Evolutionary conservation across 345 rosid genomes (phyloP).

Genomic region (Rhodamnia argentea): DNA sequence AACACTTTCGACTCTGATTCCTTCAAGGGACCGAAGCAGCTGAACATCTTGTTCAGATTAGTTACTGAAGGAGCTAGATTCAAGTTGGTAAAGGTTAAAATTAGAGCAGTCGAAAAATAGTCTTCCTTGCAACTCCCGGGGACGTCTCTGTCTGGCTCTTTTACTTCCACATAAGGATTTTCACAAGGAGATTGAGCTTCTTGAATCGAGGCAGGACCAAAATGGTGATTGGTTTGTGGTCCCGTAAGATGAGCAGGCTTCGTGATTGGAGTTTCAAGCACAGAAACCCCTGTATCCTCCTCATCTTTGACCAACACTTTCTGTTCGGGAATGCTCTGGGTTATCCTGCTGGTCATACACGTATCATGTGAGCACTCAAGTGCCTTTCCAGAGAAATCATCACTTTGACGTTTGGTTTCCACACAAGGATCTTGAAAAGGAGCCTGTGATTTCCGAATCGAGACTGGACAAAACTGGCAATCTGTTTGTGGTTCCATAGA

Average conservation of each 20-base stretch:
- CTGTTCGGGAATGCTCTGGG: neutral
- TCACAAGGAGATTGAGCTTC: neutral
- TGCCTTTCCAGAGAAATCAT: neutral
- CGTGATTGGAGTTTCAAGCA: neutral
- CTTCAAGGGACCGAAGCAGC: constrained; percentile 33
- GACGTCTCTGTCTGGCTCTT: neutral
- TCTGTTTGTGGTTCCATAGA: constrained; percentile 2
- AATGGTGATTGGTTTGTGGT: neutral
- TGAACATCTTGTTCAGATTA: constrained; percentile 42
- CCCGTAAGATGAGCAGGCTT: neutral
- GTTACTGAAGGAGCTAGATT: constrained; percentile 33
- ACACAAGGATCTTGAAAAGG: neutral
- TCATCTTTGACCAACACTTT: neutral
- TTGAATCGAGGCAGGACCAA: neutral
- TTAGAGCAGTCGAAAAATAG: constrained; percentile 31
- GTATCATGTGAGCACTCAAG: neutral
- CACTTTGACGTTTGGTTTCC: neutral
- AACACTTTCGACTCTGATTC: constrained; percentile 35
- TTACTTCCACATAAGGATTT: constrained; percentile 8
- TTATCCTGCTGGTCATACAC: neutral
- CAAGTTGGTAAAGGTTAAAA: constrained; percentile 37
- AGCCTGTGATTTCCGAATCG: neutral
- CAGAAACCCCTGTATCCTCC: neutral
- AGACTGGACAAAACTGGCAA: neutral
- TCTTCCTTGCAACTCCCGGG: constrained; percentile 13